Conservation (phyloP, 257 asterid species). For the Rehmannia glutinosa region DNA sequence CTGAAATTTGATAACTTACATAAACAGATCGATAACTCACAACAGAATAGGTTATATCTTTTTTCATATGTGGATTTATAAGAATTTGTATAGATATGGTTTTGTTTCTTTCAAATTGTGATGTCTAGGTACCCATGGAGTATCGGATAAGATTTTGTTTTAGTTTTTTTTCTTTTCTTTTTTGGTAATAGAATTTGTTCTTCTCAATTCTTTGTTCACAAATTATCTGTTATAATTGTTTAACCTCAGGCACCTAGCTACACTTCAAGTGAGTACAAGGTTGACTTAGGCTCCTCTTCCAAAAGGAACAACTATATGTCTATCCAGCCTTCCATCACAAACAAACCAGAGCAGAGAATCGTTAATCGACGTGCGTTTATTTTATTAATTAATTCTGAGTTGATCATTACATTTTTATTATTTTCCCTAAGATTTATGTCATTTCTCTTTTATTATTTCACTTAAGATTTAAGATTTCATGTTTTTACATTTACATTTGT, state of each 20-base stretch:
- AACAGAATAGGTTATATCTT: too few relatives aligned
- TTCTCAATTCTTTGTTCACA: neutral
- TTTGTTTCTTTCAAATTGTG: too few relatives aligned
- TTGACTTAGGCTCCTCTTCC: slow-evolving; percentile 64
- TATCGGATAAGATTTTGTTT: too few relatives aligned
- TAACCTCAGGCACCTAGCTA: slow-evolving; percentile 41
- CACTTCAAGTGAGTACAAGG: slow-evolving; percentile 38
- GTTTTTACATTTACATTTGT: neutral
- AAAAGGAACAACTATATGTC: slow-evolving; percentile 46
- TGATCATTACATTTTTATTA: neutral
- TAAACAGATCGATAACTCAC: too few relatives aligned
- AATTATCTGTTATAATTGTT: neutral
- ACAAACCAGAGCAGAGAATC: slow-evolving; percentile 39
- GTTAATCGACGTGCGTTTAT: slow-evolving; percentile 53
- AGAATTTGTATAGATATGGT: too few relatives aligned
- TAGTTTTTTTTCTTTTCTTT: too few relatives aligned
- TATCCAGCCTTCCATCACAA: slow-evolving; percentile 38
- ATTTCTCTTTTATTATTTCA: neutral
- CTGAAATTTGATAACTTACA: too few relatives aligned
- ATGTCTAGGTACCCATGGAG: too few relatives aligned
- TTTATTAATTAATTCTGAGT: too few relatives aligned
- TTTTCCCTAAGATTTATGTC: neutral
- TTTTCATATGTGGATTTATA: too few relatives aligned
- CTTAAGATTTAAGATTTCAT: neutral
- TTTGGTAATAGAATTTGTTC: too few relatives aligned